Evolutionary conservation across 2,329 filamentous ascomycete species (phyloP).

Genomic region (Drechslerella coelobrocha): DNA sequence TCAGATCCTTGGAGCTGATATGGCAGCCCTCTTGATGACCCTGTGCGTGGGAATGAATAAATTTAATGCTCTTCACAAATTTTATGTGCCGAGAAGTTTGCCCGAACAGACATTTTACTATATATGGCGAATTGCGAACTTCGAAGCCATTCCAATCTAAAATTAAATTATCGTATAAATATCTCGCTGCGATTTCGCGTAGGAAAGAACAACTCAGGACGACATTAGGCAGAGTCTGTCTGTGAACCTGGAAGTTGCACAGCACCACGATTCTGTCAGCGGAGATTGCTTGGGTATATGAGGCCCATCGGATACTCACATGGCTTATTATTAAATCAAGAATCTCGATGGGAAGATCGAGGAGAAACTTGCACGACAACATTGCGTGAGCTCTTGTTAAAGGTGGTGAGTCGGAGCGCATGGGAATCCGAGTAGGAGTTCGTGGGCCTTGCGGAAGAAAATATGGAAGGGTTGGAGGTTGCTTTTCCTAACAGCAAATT

Average conservation of each 20-base stretch:
- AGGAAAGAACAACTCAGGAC: not conserved
- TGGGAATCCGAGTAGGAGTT: too few relatives aligned
- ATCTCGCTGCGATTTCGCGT: not conserved
- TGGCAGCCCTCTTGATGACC: not conserved
- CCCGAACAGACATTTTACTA: not conserved
- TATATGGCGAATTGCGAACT: not conserved
- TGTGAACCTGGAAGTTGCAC: not conserved
- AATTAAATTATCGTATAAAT: not conserved
- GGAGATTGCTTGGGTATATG: not conserved
- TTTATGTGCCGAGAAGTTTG: not conserved
- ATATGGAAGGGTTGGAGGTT: too few relatives aligned
- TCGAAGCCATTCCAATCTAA: not conserved
- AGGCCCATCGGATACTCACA: not conserved
- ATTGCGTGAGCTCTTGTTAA: too few relatives aligned
- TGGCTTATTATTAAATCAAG: not conserved
- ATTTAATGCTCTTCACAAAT: not conserved
- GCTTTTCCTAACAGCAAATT: too few relatives aligned
- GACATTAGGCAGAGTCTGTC: not conserved
- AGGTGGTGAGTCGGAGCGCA: too few relatives aligned
- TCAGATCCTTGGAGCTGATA: not conserved
- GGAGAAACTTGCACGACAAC: too few relatives aligned
- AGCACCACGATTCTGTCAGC: not conserved
- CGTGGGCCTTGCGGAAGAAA: too few relatives aligned
- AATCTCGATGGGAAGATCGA: not conserved
- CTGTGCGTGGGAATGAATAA: not conserved